A percentile compares a stretch with the other conserved stretches of the same genome.
Conservation (phyloP, 108 stramenopile species). For the Cyclotella choctawhatcheeana region DNA sequence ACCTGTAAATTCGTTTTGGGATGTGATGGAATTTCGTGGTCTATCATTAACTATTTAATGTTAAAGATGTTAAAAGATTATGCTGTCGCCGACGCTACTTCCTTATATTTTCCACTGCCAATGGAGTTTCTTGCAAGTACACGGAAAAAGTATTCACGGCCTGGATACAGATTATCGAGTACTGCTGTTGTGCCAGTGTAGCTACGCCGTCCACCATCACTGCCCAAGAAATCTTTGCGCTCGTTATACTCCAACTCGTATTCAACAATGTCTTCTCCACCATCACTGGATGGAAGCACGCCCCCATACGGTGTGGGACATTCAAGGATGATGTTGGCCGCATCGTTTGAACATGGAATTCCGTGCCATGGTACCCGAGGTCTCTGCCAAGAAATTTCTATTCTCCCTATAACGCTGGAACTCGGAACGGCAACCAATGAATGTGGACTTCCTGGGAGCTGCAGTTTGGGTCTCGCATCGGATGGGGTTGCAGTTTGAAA, state of each 20-base stretch:
- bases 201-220: slow-evolving; percentile 29
- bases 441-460: slow-evolving; percentile 72
- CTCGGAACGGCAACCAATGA: slow-evolving; percentile 37
- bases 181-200: slow-evolving; percentile 25
- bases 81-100: too few relatives aligned
- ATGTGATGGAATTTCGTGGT: too few relatives aligned
- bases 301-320: slow-evolving; percentile 79
- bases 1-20: too few relatives aligned
- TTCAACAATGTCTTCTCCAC: slow-evolving; percentile 68
- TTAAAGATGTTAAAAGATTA: too few relatives aligned
- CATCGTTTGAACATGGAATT: slow-evolving; percentile 69
- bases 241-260: slow-evolving; percentile 79
- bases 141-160: slow-evolving; percentile 61
- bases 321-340: slow-evolving; percentile 25
- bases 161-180: slow-evolving; percentile 46
- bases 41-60: too few relatives aligned
- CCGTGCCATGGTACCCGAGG: slow-evolving; percentile 77
- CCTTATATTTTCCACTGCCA: slow-evolving; percentile 58
- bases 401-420: slow-evolving; percentile 27
- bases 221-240: slow-evolving; percentile 56
- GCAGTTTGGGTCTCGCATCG: slow-evolving; percentile 53
- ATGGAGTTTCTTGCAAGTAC: slow-evolving; percentile 67
- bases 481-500: slow-evolving; percentile 45
- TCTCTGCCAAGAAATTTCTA: slow-evolving; percentile 66
- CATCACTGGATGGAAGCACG: slow-evolving; percentile 62